These are phyloP conservation scores for Pterulicium gracile DNA, from an alignment of 1,284 basidiomycete genomes.

Conservation along the genomic window DNA sequence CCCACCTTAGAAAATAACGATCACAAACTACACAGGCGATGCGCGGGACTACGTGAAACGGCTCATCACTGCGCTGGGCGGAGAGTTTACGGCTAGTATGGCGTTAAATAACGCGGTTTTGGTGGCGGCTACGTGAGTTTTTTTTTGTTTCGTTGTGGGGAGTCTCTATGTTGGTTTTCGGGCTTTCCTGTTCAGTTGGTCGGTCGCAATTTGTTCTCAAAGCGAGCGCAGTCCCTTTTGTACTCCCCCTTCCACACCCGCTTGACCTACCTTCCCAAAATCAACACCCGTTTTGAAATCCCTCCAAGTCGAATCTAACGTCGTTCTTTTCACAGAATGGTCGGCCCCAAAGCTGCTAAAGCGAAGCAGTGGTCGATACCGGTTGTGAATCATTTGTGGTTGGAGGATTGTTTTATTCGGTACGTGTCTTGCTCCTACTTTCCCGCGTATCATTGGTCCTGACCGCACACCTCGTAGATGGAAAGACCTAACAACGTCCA, in stretches of 20 bases:
- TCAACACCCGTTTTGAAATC: not conserved
- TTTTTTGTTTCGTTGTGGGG: no score
- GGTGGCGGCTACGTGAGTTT: constrained; percentile 69
- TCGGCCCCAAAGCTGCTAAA: constrained; percentile 65
- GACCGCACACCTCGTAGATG: no score
- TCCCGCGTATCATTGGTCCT: no score
- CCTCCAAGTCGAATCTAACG: not conserved
- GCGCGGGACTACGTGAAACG: constrained; percentile 80
- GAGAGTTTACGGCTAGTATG: constrained; percentile 74
- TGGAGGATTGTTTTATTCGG: constrained; percentile 77
- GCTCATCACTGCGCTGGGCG: constrained; percentile 70
- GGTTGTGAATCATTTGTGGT: constrained; percentile 81
- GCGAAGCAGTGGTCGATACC: constrained; percentile 76
- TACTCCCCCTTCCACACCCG: no score
- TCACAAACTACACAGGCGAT: constrained; percentile 83
- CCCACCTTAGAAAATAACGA: constrained; percentile 58
- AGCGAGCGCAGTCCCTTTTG: no score
- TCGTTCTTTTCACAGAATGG: constrained; percentile 27
- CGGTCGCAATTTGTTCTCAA: no score
- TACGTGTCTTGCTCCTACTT: no score
- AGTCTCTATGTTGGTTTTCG: no score
- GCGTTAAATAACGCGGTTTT: constrained; percentile 64
- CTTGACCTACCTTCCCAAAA: no score
- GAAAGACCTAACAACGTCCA: constrained; percentile 49
- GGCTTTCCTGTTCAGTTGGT: no score